Evolutionary conservation across 2,329 filamentous ascomycete genomes (phyloP).

Genomic region (Leptographium procerum): DNA sequence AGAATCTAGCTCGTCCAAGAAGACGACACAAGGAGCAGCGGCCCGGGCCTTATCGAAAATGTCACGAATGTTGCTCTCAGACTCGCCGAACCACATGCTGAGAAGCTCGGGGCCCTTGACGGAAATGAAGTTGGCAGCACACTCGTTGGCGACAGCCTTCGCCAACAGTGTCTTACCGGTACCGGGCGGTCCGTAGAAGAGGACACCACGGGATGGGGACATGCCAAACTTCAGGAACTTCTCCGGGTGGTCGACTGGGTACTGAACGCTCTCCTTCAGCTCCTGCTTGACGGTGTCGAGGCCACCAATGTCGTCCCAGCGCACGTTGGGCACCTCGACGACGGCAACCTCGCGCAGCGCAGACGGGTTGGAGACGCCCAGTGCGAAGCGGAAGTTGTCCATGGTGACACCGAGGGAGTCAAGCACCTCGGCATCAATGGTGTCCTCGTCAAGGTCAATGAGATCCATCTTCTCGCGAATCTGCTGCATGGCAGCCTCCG

Average conservation of each 20-base stretch:
- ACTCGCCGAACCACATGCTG: conserved; percentile 99
- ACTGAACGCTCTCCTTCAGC: conserved; percentile 97
- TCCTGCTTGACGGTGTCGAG: conserved; percentile 98
- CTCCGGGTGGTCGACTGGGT: conserved; percentile 97
- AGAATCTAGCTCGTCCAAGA: conserved; percentile 96
- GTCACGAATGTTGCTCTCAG: conserved; percentile 98
- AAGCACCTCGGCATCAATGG: conserved; percentile 94
- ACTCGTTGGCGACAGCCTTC: conserved; percentile 99
- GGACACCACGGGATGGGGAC: conserved; percentile 91
- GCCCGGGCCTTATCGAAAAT: conserved; percentile 99
- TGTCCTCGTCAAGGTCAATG: conserved; percentile 97
- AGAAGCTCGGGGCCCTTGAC: conserved; percentile 97
- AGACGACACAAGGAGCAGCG: conserved; percentile 94
- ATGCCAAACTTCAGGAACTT: conserved; percentile 99
- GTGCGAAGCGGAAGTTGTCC: conserved; percentile 99
- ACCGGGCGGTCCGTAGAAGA: conserved; percentile 98
- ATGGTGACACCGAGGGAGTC: conserved; percentile 98
- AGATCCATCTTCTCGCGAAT: conserved; percentile 99
- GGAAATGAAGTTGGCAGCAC: conserved; percentile 98
- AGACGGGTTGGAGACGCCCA: conserved; percentile 96
- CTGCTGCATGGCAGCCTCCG: conserved; percentile 98
- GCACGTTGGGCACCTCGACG: conserved; percentile 97
- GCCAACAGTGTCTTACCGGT: conserved; percentile 99
- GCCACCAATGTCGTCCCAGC: conserved; percentile 99
- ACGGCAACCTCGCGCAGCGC: conserved; percentile 97